phyloP scores from a whole-genome alignment of 176 grass and related monocot species.

The Oropetium thomaeum region DNA sequence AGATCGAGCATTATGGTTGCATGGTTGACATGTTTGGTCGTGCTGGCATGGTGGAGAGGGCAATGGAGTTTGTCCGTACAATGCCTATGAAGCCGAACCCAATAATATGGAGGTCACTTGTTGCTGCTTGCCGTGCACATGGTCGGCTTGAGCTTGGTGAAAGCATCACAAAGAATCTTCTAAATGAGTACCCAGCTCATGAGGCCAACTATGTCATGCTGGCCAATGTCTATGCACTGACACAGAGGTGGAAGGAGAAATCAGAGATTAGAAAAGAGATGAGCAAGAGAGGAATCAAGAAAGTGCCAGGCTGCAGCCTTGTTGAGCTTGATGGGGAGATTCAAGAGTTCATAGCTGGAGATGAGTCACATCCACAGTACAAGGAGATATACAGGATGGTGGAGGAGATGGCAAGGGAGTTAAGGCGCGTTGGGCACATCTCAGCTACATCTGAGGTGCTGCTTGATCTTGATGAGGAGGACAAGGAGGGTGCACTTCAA shows the following conservation, averaged over 20 bases:
- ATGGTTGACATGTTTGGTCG: constrained; percentile 73
- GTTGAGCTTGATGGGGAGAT: constrained; percentile 71
- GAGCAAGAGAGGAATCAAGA: constrained; percentile 60
- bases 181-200: constrained; percentile 43
- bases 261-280: constrained; percentile 60
- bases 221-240: constrained; percentile 61
- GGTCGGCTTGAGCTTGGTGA: constrained; percentile 48
- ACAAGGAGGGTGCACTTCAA: constrained; percentile 60
- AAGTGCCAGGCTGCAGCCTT: constrained; percentile 60
- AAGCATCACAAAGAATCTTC: constrained; percentile 50
- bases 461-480: constrained; percentile 70
- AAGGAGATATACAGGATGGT: constrained; percentile 66
- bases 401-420: constrained; percentile 64
- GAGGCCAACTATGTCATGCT: constrained; percentile 66
- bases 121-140: constrained; percentile 60
- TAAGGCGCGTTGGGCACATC: constrained; percentile 48
- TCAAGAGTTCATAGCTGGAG: constrained; percentile 70
- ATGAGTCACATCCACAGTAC: constrained; percentile 47
- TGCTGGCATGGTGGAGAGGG: constrained; percentile 54
- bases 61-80: constrained; percentile 43
- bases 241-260: constrained; percentile 52
- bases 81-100: constrained; percentile 66
- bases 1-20: constrained; percentile 74
- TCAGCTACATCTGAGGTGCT: constrained; percentile 49
- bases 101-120: constrained; percentile 61